Percentiles rank a stretch among this genome's conserved stretches.
These are phyloP conservation scores for Cercospora canescens DNA, from an alignment of 2,329 filamentous ascomycete genomes.

Conservation along the genomic window DNA sequence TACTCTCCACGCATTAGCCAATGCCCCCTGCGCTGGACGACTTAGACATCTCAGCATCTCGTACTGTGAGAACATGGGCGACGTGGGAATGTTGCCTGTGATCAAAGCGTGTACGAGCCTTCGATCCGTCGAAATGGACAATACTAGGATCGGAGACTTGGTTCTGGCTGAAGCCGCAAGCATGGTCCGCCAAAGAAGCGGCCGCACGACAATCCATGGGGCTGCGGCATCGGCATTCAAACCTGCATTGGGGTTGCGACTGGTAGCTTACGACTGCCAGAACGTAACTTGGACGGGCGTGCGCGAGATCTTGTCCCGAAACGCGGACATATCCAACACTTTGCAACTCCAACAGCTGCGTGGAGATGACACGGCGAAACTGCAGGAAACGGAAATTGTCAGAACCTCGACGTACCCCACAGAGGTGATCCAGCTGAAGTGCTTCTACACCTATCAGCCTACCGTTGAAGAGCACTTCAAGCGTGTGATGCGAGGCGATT, in stretches of 20 bases:
- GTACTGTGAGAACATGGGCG: slow-evolving; percentile 84
- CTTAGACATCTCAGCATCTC: slow-evolving; percentile 84
- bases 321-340: slow-evolving; percentile 68
- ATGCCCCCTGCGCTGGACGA: slow-evolving; percentile 68
- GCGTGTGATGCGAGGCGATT: slow-evolving; percentile 75
- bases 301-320: slow-evolving; percentile 80
- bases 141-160: slow-evolving; percentile 85
- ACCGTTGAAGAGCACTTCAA: slow-evolving; percentile 93
- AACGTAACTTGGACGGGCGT: slow-evolving; percentile 92
- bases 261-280: slow-evolving; percentile 88
- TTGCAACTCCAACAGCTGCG: slow-evolving; percentile 29
- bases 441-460: slow-evolving; percentile 93
- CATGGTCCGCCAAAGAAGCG: slow-evolving; percentile 65
- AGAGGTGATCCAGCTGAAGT: slow-evolving; percentile 83
- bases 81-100: slow-evolving; percentile 79
- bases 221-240: slow-evolving; percentile 38
- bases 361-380: slow-evolving; percentile 19
- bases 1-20: slow-evolving; percentile 72
- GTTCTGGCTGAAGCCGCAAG: slow-evolving; percentile 80
- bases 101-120: slow-evolving; percentile 73
- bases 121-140: slow-evolving; percentile 80
- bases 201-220: slow-evolving; percentile 42
- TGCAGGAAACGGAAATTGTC: slow-evolving; percentile 31
- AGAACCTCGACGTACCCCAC: slow-evolving; percentile 61
- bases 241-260: slow-evolving; percentile 61